phyloP scores from a whole-genome alignment of 1,284 basidiomycete genomes.

The Austroboletus niveus region DNA sequence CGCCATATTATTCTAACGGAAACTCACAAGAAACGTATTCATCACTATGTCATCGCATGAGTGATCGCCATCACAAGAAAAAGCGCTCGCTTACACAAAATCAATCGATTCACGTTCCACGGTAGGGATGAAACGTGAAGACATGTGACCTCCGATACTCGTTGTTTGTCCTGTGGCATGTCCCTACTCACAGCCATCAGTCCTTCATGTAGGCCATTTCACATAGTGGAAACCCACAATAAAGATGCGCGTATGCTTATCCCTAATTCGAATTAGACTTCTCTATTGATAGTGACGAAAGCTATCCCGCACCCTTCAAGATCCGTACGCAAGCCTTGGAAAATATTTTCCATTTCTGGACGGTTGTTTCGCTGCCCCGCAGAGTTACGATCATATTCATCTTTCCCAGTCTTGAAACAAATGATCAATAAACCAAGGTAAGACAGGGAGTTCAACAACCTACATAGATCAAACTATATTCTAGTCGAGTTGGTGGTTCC shows the following conservation, averaged over 20 bases:
- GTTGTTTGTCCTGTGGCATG: conserved; percentile 93
- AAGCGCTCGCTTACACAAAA: conserved; percentile 40
- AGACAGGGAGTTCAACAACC: conserved; percentile 38
- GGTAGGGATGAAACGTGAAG: conserved; percentile 93
- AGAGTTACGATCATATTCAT: conserved; percentile 78
- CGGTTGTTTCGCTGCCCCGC: conserved; percentile 60
- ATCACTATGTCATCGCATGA: not conserved
- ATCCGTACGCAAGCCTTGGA: conserved; percentile 82
- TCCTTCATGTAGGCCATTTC: not conserved
- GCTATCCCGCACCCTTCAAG: conserved; percentile 61
- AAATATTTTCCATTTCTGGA: conserved; percentile 72
- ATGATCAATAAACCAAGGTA: not conserved
- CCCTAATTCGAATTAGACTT: conserved; percentile 37
- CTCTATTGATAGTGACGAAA: not conserved
- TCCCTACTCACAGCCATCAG: conserved; percentile 42
- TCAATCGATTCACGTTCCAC: conserved; percentile 96
- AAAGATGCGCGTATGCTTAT: conserved; percentile 69
- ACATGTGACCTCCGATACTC: conserved; percentile 88
- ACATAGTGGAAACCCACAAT: conserved; percentile 40
- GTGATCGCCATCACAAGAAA: not conserved
- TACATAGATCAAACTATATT: conserved; percentile 86
- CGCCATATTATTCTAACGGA: too few species aligned
- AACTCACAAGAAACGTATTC: not conserved
- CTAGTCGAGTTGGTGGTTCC: conserved; percentile 78
- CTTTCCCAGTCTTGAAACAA: conserved; percentile 71